These are phyloP conservation scores for Cynanchum wilfordii DNA, from an alignment of 257 asterid species.

Conservation along the genomic window DNA sequence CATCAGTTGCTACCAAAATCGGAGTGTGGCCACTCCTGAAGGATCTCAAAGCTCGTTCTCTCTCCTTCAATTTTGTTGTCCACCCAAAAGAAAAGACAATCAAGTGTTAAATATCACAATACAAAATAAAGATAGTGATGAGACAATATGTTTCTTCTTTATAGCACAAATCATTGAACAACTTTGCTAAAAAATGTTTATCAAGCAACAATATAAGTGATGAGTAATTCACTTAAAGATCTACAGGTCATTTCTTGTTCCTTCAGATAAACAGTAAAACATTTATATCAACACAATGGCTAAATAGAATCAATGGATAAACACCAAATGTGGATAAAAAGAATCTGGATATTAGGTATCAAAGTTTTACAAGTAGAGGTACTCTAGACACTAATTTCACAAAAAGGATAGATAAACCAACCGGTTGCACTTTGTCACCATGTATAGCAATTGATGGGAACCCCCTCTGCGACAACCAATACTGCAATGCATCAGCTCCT, in stretches of 20 bases:
- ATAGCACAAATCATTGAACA: background rate
- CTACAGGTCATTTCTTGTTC: background rate
- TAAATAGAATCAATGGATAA: background rate
- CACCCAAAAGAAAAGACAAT: background rate
- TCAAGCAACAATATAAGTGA: background rate
- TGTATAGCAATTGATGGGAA: constrained; percentile 65
- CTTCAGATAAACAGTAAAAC: background rate
- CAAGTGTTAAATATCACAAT: background rate
- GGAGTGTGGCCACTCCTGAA: constrained; percentile 59
- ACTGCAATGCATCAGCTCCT: constrained; percentile 65
- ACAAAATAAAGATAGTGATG: background rate
- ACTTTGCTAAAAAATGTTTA: background rate
- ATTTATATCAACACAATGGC: background rate
- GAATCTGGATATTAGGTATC: background rate
- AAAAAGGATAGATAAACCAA: constrained; percentile 21
- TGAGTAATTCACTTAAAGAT: background rate
- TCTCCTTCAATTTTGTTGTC: constrained; percentile 39
- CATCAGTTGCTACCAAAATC: constrained; percentile 71
- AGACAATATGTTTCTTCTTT: background rate
- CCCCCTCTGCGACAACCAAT: constrained; percentile 46
- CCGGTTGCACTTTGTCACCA: constrained; percentile 78
- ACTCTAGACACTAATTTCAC: background rate
- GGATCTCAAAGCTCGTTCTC: constrained; percentile 56
- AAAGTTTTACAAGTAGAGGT: background rate
- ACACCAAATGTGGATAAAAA: background rate